Percentiles rank a stretch among this genome's conserved stretches.
These are phyloP conservation scores for Collybia mongolica DNA, from an alignment of 768 basidiomycete species.

Conservation along the genomic window DNA sequence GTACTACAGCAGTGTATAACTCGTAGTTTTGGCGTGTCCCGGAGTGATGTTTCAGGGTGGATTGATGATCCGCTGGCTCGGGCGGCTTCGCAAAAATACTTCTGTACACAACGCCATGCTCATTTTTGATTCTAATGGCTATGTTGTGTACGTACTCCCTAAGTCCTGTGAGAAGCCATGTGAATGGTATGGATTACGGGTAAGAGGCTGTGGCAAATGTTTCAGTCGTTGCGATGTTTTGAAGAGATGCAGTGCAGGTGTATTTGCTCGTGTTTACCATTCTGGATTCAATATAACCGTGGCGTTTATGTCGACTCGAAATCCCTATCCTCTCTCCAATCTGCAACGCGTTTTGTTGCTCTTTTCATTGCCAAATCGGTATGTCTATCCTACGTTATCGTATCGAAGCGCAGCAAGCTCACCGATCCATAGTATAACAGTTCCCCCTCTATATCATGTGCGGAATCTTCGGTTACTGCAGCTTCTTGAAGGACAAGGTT, in stretches of 20 bases:
- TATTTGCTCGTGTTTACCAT: neutral
- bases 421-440: neutral
- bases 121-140: too few relatives aligned
- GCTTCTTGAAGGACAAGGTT: slow-evolving; percentile 92
- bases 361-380: slow-evolving; percentile 7
- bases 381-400: slow-evolving; percentile 1
- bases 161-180: too few relatives aligned
- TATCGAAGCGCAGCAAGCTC: neutral
- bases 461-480: slow-evolving; percentile 97
- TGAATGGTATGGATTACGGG: neutral
- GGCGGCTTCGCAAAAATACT: too few relatives aligned
- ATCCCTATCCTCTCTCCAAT: neutral
- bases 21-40: too few relatives aligned
- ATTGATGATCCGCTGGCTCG: too few relatives aligned
- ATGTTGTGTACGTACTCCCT: too few relatives aligned
- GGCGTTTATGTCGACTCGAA: neutral
- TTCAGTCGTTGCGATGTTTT: too few relatives aligned
- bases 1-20: too few relatives aligned
- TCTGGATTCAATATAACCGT: neutral
- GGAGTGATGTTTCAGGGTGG: too few relatives aligned
- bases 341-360: neutral
- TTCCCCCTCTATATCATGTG: slow-evolving; percentile 53
- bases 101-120: too few relatives aligned
- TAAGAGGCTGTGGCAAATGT: neutral
- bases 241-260: neutral